Evolutionary conservation across 345 rosid genomes (phyloP), one percentile per base, ranked within the genome.

Genomic region (Ceriops zippeliana): DNA sequence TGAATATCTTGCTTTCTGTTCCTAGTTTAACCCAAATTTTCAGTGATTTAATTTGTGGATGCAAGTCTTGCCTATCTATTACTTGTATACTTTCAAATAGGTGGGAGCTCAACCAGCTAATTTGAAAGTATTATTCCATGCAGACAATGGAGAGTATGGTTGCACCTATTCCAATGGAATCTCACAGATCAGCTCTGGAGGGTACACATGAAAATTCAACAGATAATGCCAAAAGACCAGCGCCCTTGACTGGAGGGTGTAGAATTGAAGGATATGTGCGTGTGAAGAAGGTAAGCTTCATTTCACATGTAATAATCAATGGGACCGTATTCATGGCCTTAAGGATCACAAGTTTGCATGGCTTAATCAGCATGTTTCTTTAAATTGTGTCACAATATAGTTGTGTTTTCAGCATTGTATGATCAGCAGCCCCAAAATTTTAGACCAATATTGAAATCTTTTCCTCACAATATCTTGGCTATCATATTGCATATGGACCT

Each of bases 241-340:
- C 99, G 65, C 98, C 98, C 49, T 67, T 73, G 56, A 74, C 98
- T 2, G 98, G 98, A 63, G 99, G 99, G 71, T 95, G 99, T 56
- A 87, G 92, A 86, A 84, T 95, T 67, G 99, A 95, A 84, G 99
- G 99, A 67, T 84, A 88, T 82, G 90, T 95, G 58, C 90, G 96
- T 57, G 96, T 95, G 52, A 96, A 96, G 81, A 96, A 96, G 96
- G 99, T 89, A 77, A 58, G 49, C 26, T 24, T 58, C 42, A 53
- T 35, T 19, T 42, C 4, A 4, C 49, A 2, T 13, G 49, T 42
- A 15, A 42, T 13, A 42, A 42, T 42, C 19, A 42, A 42, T 42
- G 19, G 49, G 49, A 42, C 11, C 16, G 3, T 42, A 13, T 2
- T 11, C 5, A 15, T 13, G 49, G 49, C 5, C 49, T 42, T 42